Evolutionary conservation across 441 rosid genomes (phyloP).

Genomic region (Syzygium syzygioides): DNA sequence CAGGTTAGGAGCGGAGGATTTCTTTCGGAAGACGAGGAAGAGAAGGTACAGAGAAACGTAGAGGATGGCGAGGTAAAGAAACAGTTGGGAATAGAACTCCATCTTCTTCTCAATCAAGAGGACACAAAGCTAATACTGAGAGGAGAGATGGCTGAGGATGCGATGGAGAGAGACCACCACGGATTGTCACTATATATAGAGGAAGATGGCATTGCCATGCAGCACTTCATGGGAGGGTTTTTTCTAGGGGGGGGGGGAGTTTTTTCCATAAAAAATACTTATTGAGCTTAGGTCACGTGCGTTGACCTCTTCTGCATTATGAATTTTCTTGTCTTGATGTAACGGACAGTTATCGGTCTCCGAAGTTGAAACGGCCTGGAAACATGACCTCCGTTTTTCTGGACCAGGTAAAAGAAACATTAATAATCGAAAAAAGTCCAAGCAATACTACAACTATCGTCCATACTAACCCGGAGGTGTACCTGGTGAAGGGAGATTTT

Average conservation of each 20-base stretch:
- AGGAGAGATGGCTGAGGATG: too few species aligned
- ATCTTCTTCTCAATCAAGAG: too few species aligned
- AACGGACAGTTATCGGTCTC: neutral
- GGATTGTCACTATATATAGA: neutral
- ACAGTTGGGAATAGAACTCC: too few species aligned
- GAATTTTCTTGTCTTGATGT: neutral
- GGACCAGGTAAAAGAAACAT: neutral
- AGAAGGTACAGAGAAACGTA: too few species aligned
- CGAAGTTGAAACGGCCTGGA: neutral
- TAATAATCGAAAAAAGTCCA: neutral
- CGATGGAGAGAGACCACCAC: too few species aligned
- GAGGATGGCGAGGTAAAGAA: too few species aligned
- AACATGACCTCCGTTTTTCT: neutral
- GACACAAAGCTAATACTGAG: too few species aligned
- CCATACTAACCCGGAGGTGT: neutral
- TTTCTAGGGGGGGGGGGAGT: neutral
- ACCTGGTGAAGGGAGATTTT: neutral
- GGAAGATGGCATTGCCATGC: too few species aligned
- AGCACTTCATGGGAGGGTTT: neutral
- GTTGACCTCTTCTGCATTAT: neutral
- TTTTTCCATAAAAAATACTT: too few species aligned
- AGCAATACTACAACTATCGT: neutral
- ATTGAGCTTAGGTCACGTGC: neutral
- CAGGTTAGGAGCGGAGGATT: too few species aligned
- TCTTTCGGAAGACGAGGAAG: too few species aligned